phyloP scores from a whole-genome alignment of 139 green algal genomes.

The Chlamydomonas sp. region DNA sequence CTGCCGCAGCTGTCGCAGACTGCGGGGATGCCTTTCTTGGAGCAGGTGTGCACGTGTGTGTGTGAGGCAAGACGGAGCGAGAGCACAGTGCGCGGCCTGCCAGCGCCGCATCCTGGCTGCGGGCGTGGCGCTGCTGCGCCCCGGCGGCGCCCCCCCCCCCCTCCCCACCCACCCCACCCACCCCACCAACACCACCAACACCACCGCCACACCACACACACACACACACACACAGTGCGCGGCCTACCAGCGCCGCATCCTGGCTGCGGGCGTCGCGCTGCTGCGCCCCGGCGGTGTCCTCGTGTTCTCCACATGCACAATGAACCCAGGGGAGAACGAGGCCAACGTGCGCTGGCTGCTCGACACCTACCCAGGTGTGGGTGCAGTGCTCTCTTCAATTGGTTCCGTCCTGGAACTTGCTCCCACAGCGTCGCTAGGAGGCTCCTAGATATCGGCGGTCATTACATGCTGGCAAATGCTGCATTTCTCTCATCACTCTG shows the following conservation, averaged over 20 bases:
- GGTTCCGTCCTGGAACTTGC: conserved; percentile 24
- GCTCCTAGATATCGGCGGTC: too few relatives aligned
- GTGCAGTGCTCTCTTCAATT: conserved; percentile 25
- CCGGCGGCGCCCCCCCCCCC: conserved; percentile 66
- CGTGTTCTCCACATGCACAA: conserved; percentile 86
- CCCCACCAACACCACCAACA: too few relatives aligned
- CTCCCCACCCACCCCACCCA: too few relatives aligned
- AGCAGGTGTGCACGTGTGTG: too few relatives aligned
- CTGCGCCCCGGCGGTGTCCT: conserved; percentile 67
- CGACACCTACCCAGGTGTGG: conserved; percentile 60
- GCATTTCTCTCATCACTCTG: too few relatives aligned
- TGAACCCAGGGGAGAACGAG: conserved; percentile 89
- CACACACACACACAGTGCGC: too few relatives aligned
- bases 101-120: conserved; percentile 61
- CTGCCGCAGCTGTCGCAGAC: too few relatives aligned
- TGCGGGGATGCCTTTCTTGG: too few relatives aligned
- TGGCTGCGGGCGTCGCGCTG: conserved; percentile 66
- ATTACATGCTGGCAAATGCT: too few relatives aligned
- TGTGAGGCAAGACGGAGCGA: too few relatives aligned
- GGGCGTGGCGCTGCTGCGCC: conserved; percentile 64
- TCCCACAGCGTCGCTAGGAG: too few relatives aligned
- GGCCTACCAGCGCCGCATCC: conserved; percentile 57
- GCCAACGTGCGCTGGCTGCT: conserved; percentile 76
- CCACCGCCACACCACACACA: too few relatives aligned
- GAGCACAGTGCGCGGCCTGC: conserved; percentile 50